Percentiles rank a stretch among this genome's conserved stretches.
phyloP scores from a whole-genome alignment of 73 alveolate genomes.

The Paramecium biaurelia region DNA sequence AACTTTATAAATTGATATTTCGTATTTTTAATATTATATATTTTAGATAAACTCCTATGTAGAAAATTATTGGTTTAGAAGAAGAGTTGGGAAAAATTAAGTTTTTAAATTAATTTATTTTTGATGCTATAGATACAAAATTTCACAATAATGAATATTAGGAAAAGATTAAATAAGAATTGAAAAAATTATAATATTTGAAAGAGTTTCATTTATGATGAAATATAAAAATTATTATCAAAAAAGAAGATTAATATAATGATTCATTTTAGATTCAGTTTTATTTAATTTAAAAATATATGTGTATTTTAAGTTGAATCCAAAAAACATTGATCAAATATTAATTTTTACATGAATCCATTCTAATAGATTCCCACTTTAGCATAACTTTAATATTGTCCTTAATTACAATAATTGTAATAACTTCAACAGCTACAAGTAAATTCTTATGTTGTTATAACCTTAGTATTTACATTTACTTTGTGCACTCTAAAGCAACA shows the following conservation, averaged over 20 bases:
- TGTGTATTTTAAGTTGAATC: background rate
- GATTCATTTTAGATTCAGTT: conserved; percentile 5
- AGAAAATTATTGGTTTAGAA: background rate
- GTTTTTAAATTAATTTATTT: background rate
- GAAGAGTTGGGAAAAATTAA: background rate
- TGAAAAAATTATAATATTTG: background rate
- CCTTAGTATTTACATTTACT: conserved; percentile 31
- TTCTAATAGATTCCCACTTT: background rate
- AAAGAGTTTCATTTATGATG: conserved; percentile 6
- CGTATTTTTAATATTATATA: background rate
- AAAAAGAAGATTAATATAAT: background rate
- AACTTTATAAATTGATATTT: background rate
- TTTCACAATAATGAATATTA: background rate
- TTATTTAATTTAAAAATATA: background rate
- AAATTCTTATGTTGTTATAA: background rate
- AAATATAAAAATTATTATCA: background rate
- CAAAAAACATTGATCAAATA: background rate
- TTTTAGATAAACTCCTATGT: background rate
- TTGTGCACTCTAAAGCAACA: background rate
- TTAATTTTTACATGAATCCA: conserved; percentile 11
- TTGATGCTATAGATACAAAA: background rate
- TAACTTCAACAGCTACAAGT: conserved; percentile 4
- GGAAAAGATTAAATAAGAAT: background rate
- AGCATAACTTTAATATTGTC: background rate
- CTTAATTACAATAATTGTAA: background rate